These are phyloP conservation scores for Eragrostis curvula DNA, from an alignment of 176 grass and related monocot genomes.

Conservation along the genomic window DNA sequence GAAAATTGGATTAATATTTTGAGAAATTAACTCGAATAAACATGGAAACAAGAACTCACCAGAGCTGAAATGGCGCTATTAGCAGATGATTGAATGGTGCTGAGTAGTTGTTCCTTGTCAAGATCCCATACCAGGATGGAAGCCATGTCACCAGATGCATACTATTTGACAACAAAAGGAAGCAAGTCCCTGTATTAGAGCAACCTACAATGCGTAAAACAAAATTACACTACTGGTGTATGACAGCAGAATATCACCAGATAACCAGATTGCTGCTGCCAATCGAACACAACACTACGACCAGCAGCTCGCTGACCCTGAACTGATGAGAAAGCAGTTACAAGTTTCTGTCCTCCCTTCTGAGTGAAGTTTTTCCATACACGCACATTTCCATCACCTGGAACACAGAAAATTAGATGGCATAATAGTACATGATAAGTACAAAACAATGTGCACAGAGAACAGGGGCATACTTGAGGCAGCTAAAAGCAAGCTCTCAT, in stretches of 20 bases:
- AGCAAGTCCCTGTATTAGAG: conserved; percentile 33
- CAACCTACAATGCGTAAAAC: conserved; percentile 3
- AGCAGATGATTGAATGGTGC: conserved; percentile 63
- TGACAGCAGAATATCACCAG: conserved; percentile 59
- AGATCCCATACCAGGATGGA: conserved; percentile 90
- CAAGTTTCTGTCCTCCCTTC: conserved; percentile 80
- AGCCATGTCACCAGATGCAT: conserved; percentile 79
- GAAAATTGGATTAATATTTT: background rate
- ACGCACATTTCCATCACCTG: conserved; percentile 93
- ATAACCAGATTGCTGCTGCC: conserved; percentile 96
- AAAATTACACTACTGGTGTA: background rate
- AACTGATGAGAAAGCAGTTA: conserved; percentile 91
- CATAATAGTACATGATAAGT: conserved; percentile 32
- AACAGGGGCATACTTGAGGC: conserved; percentile 70
- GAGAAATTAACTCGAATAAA: conserved; percentile 12
- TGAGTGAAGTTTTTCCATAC: conserved; percentile 90
- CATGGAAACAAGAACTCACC: conserved; percentile 56
- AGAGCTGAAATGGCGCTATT: conserved; percentile 81
- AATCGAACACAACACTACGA: conserved; percentile 74
- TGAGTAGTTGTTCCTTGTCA: conserved; percentile 82
- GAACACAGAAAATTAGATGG: conserved; percentile 34
- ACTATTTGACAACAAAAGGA: conserved; percentile 58
- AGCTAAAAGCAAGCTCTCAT: conserved; percentile 95
- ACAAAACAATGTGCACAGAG: conserved; percentile 14
- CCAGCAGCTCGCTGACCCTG: conserved; percentile 62